Base-by-base conservation (phyloP, 106 monocot genomes). In the Dendrobium huoshanense region DNA sequence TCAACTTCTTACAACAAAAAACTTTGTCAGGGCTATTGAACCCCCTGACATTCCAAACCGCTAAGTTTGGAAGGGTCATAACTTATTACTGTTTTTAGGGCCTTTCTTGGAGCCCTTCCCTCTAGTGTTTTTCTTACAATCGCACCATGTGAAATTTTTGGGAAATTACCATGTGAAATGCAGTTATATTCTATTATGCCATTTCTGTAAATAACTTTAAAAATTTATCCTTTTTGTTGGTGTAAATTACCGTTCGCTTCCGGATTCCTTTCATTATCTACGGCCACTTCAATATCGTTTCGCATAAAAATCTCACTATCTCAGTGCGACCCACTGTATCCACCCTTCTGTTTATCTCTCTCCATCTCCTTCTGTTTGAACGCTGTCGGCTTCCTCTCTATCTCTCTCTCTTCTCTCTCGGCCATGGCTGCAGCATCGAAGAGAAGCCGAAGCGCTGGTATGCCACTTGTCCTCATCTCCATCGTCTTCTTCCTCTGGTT, bases 401-500 rank as follows among this genome's bases (percentile, higher is more conserved):
- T 56, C 56, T 19, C 13, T 56, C 55, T 29, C 67, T 10, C 15
- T 58, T 0, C 24, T 22, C 6, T 20, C 64, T n/a, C 25, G 24
- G 64, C 64, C 64, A 65, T 65, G 64, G 64, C 64, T 4, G 4
- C 16, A 4, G 58, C 58, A 17, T 58, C 58, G 64, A 65, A 65
- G 64, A 9, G 25, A 65, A 24, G 64, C 5, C 27, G 70, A 70
- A 22, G 61, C 61, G 4, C 15, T 4, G 10, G 15, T 33, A 7
- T 16, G 3, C 19, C 77, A 16, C 22, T 19, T n/a, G 10, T 78
- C 55, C 31, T 78, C 78, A 40, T 78, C 78, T 78, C 29, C 59
- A 20, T 77, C 77, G 6, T 54, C 77, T 48, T 61, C 78, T 61
- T 78, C 58, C 9, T 78, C 27, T 8, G 13, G 7, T 19, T 29